Evolutionary conservation across 768 basidiomycete species (phyloP).

Genomic region (Suillus subalutaceus): DNA sequence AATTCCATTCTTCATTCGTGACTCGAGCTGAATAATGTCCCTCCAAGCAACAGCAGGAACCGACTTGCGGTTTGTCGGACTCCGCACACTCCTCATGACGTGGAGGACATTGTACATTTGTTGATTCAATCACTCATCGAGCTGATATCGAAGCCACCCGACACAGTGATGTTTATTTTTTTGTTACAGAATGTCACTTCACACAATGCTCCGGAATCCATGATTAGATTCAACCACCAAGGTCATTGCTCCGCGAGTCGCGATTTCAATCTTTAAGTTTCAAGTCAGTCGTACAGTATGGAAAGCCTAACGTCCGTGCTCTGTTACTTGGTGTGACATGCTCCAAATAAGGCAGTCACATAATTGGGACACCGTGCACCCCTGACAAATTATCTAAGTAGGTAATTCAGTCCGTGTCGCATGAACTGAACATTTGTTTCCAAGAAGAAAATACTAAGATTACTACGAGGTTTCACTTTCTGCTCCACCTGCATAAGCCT

Average conservation of each 20-base stretch:
- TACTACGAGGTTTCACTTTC: not conserved
- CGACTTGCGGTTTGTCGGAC: not conserved
- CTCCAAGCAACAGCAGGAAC: not conserved
- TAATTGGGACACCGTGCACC: not conserved
- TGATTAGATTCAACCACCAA: no score
- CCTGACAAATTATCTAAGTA: no score
- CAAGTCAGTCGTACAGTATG: not conserved
- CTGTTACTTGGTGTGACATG: not conserved
- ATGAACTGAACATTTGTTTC: not conserved
- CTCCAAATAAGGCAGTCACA: slow-evolving; percentile 3
- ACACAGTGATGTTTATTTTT: no score
- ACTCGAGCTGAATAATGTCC: not conserved
- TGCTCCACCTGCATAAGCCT: not conserved
- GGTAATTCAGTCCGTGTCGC: no score
- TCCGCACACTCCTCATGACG: no score
- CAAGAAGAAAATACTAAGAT: not conserved
- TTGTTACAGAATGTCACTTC: no score
- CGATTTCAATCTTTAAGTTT: no score
- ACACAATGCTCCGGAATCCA: not conserved
- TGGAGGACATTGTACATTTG: no score
- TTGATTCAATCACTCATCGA: not conserved
- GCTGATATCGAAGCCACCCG: not conserved
- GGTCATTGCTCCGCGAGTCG: no score
- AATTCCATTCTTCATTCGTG: not conserved
- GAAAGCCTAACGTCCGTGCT: not conserved